Evolutionary conservation across 2,329 filamentous ascomycete species (phyloP).

Genomic region (Sphaerulina populicola): DNA sequence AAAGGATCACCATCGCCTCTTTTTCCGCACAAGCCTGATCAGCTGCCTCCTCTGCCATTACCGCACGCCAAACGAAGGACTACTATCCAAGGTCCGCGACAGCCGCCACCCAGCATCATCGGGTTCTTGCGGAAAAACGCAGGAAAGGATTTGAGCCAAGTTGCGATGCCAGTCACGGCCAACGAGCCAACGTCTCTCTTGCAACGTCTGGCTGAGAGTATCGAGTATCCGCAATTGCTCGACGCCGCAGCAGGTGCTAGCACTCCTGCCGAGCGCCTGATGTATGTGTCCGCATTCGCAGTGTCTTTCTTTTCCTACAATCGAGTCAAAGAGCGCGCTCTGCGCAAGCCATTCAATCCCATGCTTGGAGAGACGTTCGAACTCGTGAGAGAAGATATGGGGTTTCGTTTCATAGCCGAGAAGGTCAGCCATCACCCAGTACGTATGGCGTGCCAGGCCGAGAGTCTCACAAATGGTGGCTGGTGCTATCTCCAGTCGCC

Average conservation of each 20-base stretch:
- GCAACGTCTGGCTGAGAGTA: constrained; percentile 78
- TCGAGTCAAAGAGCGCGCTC: constrained; percentile 79
- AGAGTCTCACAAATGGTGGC: constrained; percentile 49
- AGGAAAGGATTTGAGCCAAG: constrained; percentile 91
- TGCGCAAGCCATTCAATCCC: constrained; percentile 95
- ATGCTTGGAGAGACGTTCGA: constrained; percentile 95
- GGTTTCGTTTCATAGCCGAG: constrained; percentile 86
- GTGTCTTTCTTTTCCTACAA: constrained; percentile 74
- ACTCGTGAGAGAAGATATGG: constrained; percentile 75
- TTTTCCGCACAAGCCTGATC: constrained; percentile 69
- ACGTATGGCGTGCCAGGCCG: constrained; percentile 85
- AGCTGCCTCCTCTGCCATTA: constrained; percentile 68
- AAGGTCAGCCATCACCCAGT: constrained; percentile 92
- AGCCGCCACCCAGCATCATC: constrained; percentile 80
- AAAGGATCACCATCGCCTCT: constrained; percentile 36
- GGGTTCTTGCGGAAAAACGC: constrained; percentile 95
- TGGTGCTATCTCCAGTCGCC: constrained; percentile 88
- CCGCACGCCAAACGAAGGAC: constrained; percentile 57
- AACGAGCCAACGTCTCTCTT: constrained; percentile 87
- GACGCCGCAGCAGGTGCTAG: constrained; percentile 55
- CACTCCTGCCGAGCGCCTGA: constrained; percentile 58
- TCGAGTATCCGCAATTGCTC: constrained; percentile 83
- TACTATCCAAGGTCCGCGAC: constrained; percentile 64
- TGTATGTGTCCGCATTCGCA: constrained; percentile 84
- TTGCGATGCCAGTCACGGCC: constrained; percentile 93